phyloP scores from a whole-genome alignment of 345 rosid genomes.

The Hypericum androsaemum region DNA sequence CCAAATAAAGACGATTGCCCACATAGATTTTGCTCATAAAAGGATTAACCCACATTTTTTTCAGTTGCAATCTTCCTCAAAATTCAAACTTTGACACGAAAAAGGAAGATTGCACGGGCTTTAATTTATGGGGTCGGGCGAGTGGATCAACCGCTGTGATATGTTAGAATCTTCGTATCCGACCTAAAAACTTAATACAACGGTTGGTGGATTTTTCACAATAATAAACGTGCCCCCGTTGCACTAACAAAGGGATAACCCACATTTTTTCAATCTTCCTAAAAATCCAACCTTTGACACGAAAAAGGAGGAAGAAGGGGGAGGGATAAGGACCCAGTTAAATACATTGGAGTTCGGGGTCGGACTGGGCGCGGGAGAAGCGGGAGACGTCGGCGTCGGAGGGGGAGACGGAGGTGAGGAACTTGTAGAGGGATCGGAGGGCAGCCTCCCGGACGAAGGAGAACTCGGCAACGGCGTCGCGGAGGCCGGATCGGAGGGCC shows the following conservation, averaged over 20 bases:
- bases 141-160: too few relatives aligned
- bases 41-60: too few relatives aligned
- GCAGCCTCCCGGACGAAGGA: constrained; percentile 88
- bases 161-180: too few relatives aligned
- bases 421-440: constrained; percentile 76
- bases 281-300: background rate
- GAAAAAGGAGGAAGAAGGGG: background rate
- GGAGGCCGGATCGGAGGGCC: constrained; percentile 75
- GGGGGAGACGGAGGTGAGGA: constrained; percentile 62
- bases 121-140: too few relatives aligned
- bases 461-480: constrained; percentile 82
- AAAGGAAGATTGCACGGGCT: too few relatives aligned
- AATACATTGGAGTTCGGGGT: constrained; percentile 70
- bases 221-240: too few relatives aligned
- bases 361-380: constrained; percentile 66
- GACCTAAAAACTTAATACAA: too few relatives aligned
- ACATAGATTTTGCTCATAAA: too few relatives aligned
- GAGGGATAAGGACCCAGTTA: background rate
- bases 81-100: too few relatives aligned
- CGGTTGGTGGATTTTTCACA: too few relatives aligned
- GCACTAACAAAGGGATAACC: background rate
- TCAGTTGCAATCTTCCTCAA: too few relatives aligned
- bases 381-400: constrained; percentile 62
- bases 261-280: too few relatives aligned
- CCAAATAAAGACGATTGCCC: background rate